Conservation (phyloP, 2,329 filamentous ascomycete genomes). For the Aspergillus quadrilineatus region DNA sequence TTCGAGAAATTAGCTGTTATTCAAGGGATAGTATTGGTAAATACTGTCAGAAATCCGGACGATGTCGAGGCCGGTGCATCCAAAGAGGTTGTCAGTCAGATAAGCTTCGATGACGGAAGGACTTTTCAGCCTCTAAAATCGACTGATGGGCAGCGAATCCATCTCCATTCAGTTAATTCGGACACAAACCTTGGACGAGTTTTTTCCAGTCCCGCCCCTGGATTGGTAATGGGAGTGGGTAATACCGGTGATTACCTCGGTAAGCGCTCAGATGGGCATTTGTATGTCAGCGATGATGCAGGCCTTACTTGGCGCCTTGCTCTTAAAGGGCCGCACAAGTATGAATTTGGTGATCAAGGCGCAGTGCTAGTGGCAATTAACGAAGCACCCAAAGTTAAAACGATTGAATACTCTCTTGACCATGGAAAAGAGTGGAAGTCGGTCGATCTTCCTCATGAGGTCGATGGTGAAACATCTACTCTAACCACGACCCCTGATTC, state of each 20-base stretch:
- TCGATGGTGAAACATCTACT: slow-evolving; percentile 66
- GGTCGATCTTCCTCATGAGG: slow-evolving; percentile 67
- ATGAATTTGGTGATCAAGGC: slow-evolving; percentile 92
- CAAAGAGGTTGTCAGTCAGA: slow-evolving; percentile 69
- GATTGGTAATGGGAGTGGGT: slow-evolving; percentile 88
- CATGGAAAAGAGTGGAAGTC: slow-evolving; percentile 82
- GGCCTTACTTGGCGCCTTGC: slow-evolving; percentile 77
- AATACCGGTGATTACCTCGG: slow-evolving; percentile 78
- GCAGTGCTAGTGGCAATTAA: slow-evolving; percentile 80
- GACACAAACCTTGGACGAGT: slow-evolving; percentile 78
- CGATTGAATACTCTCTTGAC: slow-evolving; percentile 76
- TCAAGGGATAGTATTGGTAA: slow-evolving; percentile 88
- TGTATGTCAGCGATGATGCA: slow-evolving; percentile 89
- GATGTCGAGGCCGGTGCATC: slow-evolving; percentile 62
- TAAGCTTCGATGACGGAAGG: slow-evolving; percentile 93
- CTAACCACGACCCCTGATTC: slow-evolving; percentile 91
- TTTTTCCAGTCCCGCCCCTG: slow-evolving; percentile 91
- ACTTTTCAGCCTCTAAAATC: slow-evolving; percentile 72
- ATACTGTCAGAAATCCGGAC: slow-evolving; percentile 82
- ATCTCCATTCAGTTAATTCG: slow-evolving; percentile 90
- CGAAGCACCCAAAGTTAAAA: slow-evolving; percentile 62
- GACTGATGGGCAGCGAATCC: slow-evolving; percentile 65
- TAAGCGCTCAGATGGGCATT: slow-evolving; percentile 69
- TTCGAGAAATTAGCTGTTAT: slow-evolving; percentile 93
- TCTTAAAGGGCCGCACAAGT: slow-evolving; percentile 82